phyloP scores from a whole-genome alignment of 305 asterid species.

The Solanum hybrid region DNA sequence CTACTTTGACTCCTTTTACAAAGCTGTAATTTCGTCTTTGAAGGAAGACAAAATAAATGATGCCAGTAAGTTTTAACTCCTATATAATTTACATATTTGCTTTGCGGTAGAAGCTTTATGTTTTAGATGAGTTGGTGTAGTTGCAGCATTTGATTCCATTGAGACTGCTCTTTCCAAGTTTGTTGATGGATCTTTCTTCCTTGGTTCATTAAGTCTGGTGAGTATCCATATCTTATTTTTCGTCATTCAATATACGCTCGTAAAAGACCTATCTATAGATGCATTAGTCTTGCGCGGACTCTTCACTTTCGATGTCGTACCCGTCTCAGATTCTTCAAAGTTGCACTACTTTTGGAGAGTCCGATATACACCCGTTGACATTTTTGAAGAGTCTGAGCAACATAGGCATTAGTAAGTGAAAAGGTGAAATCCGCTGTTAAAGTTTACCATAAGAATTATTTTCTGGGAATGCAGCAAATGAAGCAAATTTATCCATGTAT shows the following conservation, averaged over 20 bases:
- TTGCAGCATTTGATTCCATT: slow-evolving; percentile 50
- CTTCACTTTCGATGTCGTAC: not conserved
- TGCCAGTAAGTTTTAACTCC: slow-evolving; percentile 30
- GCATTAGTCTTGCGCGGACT: not conserved
- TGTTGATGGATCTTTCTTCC: slow-evolving; percentile 66
- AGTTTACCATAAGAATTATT: not conserved
- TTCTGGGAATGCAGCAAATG: not conserved
- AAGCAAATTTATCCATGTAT: not conserved
- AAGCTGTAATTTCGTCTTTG: slow-evolving; percentile 39
- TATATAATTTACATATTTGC: not conserved
- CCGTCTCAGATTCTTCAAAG: not conserved
- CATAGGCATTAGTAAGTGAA: not conserved
- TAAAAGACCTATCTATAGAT: not conserved
- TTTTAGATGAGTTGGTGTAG: slow-evolving; percentile 18
- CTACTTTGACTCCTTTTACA: slow-evolving; percentile 35
- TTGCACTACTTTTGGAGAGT: not conserved
- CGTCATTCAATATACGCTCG: not conserved
- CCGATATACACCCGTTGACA: not conserved
- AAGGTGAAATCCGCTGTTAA: not conserved
- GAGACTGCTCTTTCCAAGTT: slow-evolving; percentile 68
- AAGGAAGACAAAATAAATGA: slow-evolving; percentile 38
- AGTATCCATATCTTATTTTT: slow-evolving; percentile 3
- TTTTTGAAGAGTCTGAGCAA: not conserved
- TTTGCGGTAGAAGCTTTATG: slow-evolving; percentile 5
- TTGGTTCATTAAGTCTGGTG: slow-evolving; percentile 77